A percentile compares a stretch with the other conserved stretches of the same genome.
Conservation (phyloP, 2,329 filamentous ascomycete genomes). For the Clonostachys chloroleuca region DNA sequence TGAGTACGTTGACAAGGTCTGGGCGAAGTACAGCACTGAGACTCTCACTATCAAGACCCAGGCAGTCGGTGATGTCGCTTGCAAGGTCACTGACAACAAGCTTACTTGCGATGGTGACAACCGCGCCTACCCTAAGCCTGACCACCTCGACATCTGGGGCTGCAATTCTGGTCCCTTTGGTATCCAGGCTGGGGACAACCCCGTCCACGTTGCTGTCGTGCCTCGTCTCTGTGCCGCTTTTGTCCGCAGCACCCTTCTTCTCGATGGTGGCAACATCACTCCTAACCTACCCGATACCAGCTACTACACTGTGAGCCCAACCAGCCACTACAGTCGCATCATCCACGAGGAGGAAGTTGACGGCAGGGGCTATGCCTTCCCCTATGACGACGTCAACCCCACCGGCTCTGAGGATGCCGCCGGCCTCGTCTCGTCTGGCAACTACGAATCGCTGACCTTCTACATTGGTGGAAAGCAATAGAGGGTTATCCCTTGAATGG, state of each 20-base stretch:
- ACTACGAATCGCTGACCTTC: constrained; percentile 16
- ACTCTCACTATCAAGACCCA: constrained; percentile 39
- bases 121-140: constrained; percentile 34
- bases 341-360: constrained; percentile 57
- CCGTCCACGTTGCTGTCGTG: constrained; percentile 33
- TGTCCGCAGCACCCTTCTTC: constrained; percentile 36
- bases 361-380: constrained; percentile 59
- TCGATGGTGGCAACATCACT: constrained; percentile 39
- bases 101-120: constrained; percentile 36
- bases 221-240: constrained; percentile 48
- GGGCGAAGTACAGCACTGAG: constrained; percentile 29
- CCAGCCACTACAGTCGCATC: constrained; percentile 54
- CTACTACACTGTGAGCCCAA: constrained; percentile 41
- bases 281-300: constrained; percentile 25
- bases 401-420: constrained; percentile 48
- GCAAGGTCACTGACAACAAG: constrained; percentile 25
- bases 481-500: too few relatives aligned
- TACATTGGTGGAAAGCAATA: constrained; percentile 12
- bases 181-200: constrained; percentile 27
- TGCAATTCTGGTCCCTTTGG: constrained; percentile 44
- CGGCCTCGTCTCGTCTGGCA: constrained; percentile 18
- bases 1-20: constrained; percentile 40
- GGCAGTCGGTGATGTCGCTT: constrained; percentile 29
- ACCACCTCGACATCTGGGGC: constrained; percentile 40
- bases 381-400: constrained; percentile 65